Evolutionary conservation across 164 flowering plant species (phyloP).

Genomic region (Magnolia changhungtana): DNA sequence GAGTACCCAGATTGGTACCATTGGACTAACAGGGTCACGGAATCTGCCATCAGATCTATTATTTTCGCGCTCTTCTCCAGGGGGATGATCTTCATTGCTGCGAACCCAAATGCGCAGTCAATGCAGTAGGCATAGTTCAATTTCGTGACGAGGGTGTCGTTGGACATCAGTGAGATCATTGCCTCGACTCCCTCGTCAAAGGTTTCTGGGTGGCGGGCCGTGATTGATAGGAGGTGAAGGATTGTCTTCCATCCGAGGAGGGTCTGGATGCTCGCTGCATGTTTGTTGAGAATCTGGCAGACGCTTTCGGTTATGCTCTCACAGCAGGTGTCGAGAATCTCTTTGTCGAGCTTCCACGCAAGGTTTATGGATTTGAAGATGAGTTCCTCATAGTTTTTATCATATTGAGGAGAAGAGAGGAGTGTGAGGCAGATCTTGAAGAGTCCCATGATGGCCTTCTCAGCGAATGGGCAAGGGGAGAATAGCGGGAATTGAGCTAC

Average conservation of each 20-base stretch:
- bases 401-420: slow-evolving; percentile 35
- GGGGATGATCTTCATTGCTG: slow-evolving; percentile 64
- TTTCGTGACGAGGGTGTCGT: slow-evolving; percentile 38
- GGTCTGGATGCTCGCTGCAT: slow-evolving; percentile 57
- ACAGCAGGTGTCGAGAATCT: slow-evolving; percentile 63
- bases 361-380: slow-evolving; percentile 79
- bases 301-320: slow-evolving; percentile 48
- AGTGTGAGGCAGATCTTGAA: slow-evolving; percentile 54
- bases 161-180: slow-evolving; percentile 58
- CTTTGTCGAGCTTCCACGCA: slow-evolving; percentile 83
- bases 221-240: slow-evolving; percentile 55
- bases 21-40: slow-evolving; percentile 51
- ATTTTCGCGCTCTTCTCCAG: slow-evolving; percentile 64
- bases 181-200: slow-evolving; percentile 67
- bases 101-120: slow-evolving; percentile 72
- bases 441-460: slow-evolving; percentile 60
- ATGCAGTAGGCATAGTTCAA: slow-evolving; percentile 63
- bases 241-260: slow-evolving; percentile 73
- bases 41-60: slow-evolving; percentile 60
- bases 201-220: slow-evolving; percentile 69
- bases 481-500: slow-evolving; percentile 77
- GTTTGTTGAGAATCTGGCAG: slow-evolving; percentile 52
- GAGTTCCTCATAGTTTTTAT: slow-evolving; percentile 57
- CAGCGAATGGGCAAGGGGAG: slow-evolving; percentile 81
- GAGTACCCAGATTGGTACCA: slow-evolving; percentile 53